Evolutionary conservation across 1,139 yeast species (phyloP), one percentile per base, ranked within the genome.

Genomic region (Saccharomyces hybrid): DNA sequence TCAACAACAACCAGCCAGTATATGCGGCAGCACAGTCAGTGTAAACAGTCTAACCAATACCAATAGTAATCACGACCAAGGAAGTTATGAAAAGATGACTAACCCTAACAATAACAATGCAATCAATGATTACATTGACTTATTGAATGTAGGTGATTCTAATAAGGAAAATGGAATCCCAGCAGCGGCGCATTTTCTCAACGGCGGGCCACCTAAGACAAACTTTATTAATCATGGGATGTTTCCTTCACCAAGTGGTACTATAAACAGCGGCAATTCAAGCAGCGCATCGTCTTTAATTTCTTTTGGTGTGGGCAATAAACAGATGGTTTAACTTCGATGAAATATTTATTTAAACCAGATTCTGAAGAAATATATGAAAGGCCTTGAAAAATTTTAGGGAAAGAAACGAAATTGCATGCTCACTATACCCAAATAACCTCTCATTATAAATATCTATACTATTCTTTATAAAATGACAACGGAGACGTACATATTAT

Each of bases 201-300:
- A 31, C 27, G 52, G 38, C 5, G 55, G 57, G 7, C 67, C 64
- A 12, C 66, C 65, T 48, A 58, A 64, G 48, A 61, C 65, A 11
- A 64, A 62, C 54, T 64, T 63, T 49, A 57, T 62, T 5, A 64
- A 60, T 28, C 62, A 61, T n/a, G 62, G 62, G n/a, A 57, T 62
- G 11, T 60, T 58, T 29, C 60, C 56, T 34, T 60, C 64, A 11
- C 62, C 62, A 29, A 55, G 57, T 31, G 57, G 54, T 6, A 55
- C 58, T 11, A 56, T 54, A n/a, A 53, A 57, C 31, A 59, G 60
- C 48, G 52, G 56, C 8, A 48, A 48, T n/a, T 55, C 60, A 14
- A 56, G 62, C 47, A 59, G 55, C 47, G 59, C 63, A 42, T 62
- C 66, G 8, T 64, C 67, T 16, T 54, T 64, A 32, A 57, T 63